phyloP scores from a whole-genome alignment of 2,329 filamentous ascomycete genomes.

The Endothia cerciana region DNA sequence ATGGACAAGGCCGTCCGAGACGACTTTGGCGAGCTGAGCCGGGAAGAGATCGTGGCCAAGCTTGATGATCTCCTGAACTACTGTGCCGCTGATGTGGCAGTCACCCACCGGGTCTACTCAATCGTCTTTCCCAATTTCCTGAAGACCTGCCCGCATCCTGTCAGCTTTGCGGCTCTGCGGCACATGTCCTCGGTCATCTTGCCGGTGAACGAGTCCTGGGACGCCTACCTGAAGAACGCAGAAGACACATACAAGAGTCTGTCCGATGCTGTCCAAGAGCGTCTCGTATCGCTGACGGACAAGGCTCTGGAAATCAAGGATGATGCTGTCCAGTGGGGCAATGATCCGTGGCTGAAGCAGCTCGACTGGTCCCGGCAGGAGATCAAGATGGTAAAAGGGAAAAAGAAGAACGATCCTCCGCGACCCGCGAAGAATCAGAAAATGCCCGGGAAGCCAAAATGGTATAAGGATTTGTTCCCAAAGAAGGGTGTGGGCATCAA shows the following conservation, averaged over 20 bases:
- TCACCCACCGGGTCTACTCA: constrained; percentile 93
- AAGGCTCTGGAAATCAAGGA: constrained; percentile 77
- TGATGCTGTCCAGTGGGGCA: constrained; percentile 68
- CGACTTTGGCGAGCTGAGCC: constrained; percentile 82
- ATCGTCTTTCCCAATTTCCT: constrained; percentile 91
- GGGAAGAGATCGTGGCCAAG: constrained; percentile 68
- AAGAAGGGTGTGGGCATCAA: constrained; percentile 71
- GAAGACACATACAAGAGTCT: constrained; percentile 83
- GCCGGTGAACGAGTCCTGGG: constrained; percentile 87
- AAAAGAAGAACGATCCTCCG: constrained; percentile 82
- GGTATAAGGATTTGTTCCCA: constrained; percentile 90
- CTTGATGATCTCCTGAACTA: constrained; percentile 88
- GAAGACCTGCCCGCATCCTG: constrained; percentile 89
- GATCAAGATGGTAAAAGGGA: constrained; percentile 87
- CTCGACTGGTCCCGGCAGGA: constrained; percentile 96
- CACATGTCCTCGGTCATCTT: constrained; percentile 94
- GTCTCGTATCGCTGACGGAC: constrained; percentile 73
- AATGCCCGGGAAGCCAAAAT: constrained; percentile 89
- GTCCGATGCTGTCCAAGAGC: constrained; percentile 75
- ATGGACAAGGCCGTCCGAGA: constrained; percentile 90
- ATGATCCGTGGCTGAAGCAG: constrained; percentile 89
- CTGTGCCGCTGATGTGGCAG: constrained; percentile 89
- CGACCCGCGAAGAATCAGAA: constrained; percentile 83
- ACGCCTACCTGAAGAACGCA: constrained; percentile 79
- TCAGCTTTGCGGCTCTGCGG: constrained; percentile 91